Percentiles rank a stretch among this genome's conserved stretches.
These are phyloP conservation scores for Nepenthes gracilis DNA, from an alignment of 148 eudicot species.

Conservation along the genomic window DNA sequence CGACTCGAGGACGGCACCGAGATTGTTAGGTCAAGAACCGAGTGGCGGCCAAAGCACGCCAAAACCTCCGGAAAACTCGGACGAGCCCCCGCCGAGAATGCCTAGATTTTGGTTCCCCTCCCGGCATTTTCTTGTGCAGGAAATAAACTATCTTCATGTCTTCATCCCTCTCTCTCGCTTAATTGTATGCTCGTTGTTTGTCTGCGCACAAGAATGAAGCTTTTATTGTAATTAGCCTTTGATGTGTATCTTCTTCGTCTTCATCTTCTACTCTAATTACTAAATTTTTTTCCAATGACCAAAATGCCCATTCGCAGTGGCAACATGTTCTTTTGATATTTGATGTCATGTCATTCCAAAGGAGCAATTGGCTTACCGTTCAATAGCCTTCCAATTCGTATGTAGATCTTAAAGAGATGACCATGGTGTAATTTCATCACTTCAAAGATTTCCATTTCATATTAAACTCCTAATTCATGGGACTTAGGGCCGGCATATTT, in stretches of 20 bases:
- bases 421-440: no score
- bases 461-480: no score
- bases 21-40: constrained; percentile 68
- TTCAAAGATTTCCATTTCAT: no score
- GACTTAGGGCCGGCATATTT: no score
- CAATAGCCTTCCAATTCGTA: no score
- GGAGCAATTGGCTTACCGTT: no score
- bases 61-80: constrained; percentile 26
- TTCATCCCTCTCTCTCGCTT: constrained; percentile 1
- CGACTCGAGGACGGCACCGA: constrained; percentile 75
- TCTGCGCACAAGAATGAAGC: constrained; percentile 8
- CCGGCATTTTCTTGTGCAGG: constrained; percentile 15
- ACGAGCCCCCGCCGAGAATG: constrained; percentile 18
- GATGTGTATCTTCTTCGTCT: constrained; percentile 17
- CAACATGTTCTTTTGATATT: no score
- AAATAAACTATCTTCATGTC: constrained; percentile 11
- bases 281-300: no score
- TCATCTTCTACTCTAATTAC: background rate
- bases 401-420: no score
- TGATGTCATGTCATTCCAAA: no score
- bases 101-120: constrained; percentile 6
- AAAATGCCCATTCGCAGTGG: background rate
- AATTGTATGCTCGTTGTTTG: constrained; percentile 7
- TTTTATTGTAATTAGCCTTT: constrained; percentile 25
- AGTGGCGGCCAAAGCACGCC: constrained; percentile 75